Evolutionary conservation across 257 asterid species (phyloP), one percentile per base, ranked within the genome.

Genomic region (Echium plantagineum): DNA sequence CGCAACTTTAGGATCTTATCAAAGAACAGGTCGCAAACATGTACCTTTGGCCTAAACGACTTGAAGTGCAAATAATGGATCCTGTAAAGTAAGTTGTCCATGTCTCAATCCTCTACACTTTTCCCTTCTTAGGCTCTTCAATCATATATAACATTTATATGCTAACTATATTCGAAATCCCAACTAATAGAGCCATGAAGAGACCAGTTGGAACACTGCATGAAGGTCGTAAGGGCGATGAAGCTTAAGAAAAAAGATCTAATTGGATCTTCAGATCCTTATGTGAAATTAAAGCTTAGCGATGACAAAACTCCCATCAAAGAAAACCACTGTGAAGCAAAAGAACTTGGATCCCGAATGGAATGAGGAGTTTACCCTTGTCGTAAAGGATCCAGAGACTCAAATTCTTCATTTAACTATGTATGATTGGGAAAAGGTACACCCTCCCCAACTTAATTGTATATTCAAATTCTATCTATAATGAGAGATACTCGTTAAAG

Each of bases 41-140:
- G 99, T 93, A 89, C 71, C 69, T 89, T 51, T 93, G 99, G 99
- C 99, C 99, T 21, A 93, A 93, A 72, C 77, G 89, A 53, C 97
- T 93, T 4, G 96, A 85, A 69, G 93, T 93, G 54, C 94, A 78
- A 77, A 78, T 93, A 72, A 67, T 86, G 85, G 99, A 93, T 78
- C 91, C 99, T 32, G 47, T 94, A 46, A 85, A 83, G 99, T 84
- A 75, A 82, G 93, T 67, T 31, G 38, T 31, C 3, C 60, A 21
- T 53, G n/a, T 24, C 26, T 58, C 5, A n/a, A 47, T 57, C 17
- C 22, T 61, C 5, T 17, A 22, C 9, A 52, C 38, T 60, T n/a
- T n/a, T 60, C 56, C 9, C 9, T 62, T 22, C 8, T 15, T 18
- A 51, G 21, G 17, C 35, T 57, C 7, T 56, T 42, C 49, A 42